A percentile compares a stretch with the other conserved stretches of the same genome.
These are phyloP conservation scores for Amborella trichopoda DNA, from an alignment of 164 flowering plant genomes.

Conservation along the genomic window DNA sequence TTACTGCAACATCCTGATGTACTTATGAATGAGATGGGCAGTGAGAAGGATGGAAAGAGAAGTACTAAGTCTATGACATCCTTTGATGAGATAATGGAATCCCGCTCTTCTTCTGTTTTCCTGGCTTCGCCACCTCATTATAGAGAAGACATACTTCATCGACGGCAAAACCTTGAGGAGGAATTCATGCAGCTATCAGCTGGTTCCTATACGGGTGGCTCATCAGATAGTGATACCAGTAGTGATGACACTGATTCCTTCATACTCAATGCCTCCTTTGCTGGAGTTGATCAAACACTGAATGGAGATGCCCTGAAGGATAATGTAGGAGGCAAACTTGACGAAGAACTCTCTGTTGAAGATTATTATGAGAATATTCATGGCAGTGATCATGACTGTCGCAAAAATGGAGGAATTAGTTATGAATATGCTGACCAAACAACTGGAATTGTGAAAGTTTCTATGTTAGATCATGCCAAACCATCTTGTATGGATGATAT, in stretches of 20 bases:
- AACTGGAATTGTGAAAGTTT: conserved; percentile 4
- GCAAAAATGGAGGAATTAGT: no score
- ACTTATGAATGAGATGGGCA: conserved; percentile 5
- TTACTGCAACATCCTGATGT: conserved; percentile 10
- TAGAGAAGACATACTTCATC: conserved; percentile 70
- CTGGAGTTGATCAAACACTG: conserved; percentile 15
- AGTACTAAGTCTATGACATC: conserved; percentile 16
- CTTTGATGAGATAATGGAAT: conserved; percentile 30
- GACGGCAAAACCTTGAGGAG: conserved; percentile 77
- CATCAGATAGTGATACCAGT: conserved; percentile 80
- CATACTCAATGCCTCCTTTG: conserved; percentile 14
- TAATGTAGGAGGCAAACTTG: no score
- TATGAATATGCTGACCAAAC: conserved; percentile 13
- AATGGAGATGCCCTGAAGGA: conserved; percentile 13
- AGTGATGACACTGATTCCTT: conserved; percentile 38
- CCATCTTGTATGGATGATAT: conserved; percentile 8
- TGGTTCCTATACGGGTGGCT: conserved; percentile 63
- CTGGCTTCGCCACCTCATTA: conserved; percentile 86
- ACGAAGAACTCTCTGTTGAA: conserved; percentile 10
- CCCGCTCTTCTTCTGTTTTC: conserved; percentile 27
- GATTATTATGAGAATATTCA: conserved; percentile 4
- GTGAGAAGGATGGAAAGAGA: conserved; percentile 11
- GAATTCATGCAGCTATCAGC: conserved; percentile 81
- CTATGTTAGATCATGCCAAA: conserved; percentile 7
- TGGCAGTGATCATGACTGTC: no score